Evolutionary conservation across 225 moss, liverwort and hornwort species (phyloP).

Genomic region (Bryoerythrophyllum caledonicum): DNA sequence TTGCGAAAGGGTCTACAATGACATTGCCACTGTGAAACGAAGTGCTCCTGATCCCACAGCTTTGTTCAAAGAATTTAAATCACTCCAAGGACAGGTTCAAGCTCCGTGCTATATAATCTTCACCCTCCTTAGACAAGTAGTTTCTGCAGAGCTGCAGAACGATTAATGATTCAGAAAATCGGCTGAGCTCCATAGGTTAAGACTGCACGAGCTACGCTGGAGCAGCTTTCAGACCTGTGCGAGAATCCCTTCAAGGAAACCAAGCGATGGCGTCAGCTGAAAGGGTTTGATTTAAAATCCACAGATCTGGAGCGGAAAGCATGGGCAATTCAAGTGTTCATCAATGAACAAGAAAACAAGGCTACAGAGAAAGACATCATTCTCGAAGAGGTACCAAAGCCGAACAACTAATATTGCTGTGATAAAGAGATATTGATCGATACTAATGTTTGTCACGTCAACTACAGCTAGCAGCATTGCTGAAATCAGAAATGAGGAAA

Average conservation of each 20-base stretch:
- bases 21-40: conserved; percentile 43
- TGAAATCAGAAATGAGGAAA: conserved; percentile 46
- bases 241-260: conserved; percentile 64
- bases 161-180: neutral
- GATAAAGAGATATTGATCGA: neutral
- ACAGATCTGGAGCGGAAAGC: conserved; percentile 59
- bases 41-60: conserved; percentile 42
- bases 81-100: conserved; percentile 58
- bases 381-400: conserved; percentile 65
- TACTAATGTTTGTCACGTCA: neutral
- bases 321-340: conserved; percentile 63
- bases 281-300: conserved; percentile 44
- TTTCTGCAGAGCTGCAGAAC: neutral
- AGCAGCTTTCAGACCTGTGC: conserved; percentile 64
- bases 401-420: neutral
- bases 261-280: conserved; percentile 62
- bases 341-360: conserved; percentile 60
- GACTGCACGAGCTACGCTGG: conserved; percentile 25
- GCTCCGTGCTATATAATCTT: neutral
- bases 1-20: conserved; percentile 38
- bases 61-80: conserved; percentile 45
- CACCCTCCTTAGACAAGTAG: neutral
- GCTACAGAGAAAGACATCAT: conserved; percentile 65
- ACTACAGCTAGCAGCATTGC: conserved; percentile 56
- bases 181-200: conserved; percentile 33